phyloP scores from a whole-genome alignment of 352 stramenopile genomes.

The Pythium apleroticum region DNA sequence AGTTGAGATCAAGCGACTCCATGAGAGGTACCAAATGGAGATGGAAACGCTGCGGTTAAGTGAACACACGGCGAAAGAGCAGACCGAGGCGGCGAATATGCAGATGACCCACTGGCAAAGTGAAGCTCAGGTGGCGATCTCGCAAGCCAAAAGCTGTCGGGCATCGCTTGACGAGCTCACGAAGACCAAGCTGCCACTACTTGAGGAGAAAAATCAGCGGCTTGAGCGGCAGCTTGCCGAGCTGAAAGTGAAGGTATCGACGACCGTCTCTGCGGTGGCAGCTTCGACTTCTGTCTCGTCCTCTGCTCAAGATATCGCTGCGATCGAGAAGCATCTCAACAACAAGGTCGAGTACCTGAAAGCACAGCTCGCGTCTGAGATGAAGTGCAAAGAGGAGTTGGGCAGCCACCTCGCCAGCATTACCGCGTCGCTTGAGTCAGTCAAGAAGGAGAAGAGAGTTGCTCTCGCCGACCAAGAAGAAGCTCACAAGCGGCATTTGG shows the following conservation, averaged over 20 bases:
- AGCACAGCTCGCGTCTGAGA: constrained; percentile 77
- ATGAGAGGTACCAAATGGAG: constrained; percentile 66
- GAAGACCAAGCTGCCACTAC: constrained; percentile 40
- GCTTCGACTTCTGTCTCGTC: neutral
- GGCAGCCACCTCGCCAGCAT: constrained; percentile 63
- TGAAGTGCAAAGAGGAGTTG: constrained; percentile 86
- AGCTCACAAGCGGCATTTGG: constrained; percentile 46
- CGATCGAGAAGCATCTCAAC: constrained; percentile 67
- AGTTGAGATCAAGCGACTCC: constrained; percentile 54
- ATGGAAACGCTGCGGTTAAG: constrained; percentile 64
- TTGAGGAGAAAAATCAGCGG: constrained; percentile 71
- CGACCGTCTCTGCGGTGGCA: neutral
- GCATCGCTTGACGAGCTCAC: constrained; percentile 51
- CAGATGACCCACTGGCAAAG: constrained; percentile 54
- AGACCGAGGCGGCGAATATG: constrained; percentile 41
- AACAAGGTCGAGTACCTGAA: constrained; percentile 88
- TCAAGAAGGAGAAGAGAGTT: constrained; percentile 68
- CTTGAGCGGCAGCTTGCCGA: constrained; percentile 55
- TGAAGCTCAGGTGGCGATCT: constrained; percentile 47
- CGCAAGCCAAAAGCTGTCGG: constrained; percentile 53
- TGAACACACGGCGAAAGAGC: constrained; percentile 61
- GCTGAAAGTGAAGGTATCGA: constrained; percentile 27
- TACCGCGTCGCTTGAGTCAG: constrained; percentile 55
- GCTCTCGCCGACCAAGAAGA: constrained; percentile 56
- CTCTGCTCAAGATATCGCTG: constrained; percentile 34